Evolutionary conservation across 2,329 filamentous ascomycete genomes (phyloP).

Genomic region (Bipolaris cookei): DNA sequence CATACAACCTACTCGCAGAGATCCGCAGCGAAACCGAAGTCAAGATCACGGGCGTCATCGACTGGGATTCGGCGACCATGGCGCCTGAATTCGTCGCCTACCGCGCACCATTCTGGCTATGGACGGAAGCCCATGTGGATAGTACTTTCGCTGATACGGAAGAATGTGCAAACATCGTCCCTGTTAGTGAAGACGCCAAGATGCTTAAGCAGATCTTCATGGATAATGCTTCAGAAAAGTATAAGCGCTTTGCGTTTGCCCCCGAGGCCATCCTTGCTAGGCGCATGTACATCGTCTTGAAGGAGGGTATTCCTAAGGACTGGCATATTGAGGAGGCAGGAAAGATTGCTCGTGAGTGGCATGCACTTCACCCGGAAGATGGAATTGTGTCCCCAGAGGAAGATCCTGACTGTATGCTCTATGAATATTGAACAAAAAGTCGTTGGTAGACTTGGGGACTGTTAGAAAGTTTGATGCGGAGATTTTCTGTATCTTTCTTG

Average conservation of each 20-base stretch:
- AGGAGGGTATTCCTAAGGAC: background rate
- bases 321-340: background rate
- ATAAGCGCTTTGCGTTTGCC: background rate
- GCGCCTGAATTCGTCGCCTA: constrained; percentile 43
- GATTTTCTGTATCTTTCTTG: no score
- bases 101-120: constrained; percentile 42
- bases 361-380: background rate
- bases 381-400: background rate
- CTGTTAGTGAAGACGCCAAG: background rate
- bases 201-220: background rate
- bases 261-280: background rate
- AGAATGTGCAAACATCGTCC: background rate
- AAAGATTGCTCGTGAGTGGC: background rate
- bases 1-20: background rate
- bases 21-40: background rate
- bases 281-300: background rate
- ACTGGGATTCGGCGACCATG: constrained; percentile 46
- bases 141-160: background rate
- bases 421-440: background rate
- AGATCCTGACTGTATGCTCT: background rate
- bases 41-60: constrained; percentile 2
- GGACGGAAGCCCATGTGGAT: constrained; percentile 9
- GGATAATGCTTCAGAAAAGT: background rate
- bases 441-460: background rate
- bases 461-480: background rate